phyloP scores from a whole-genome alignment of 345 rosid genomes.

The Brassica incana region DNA sequence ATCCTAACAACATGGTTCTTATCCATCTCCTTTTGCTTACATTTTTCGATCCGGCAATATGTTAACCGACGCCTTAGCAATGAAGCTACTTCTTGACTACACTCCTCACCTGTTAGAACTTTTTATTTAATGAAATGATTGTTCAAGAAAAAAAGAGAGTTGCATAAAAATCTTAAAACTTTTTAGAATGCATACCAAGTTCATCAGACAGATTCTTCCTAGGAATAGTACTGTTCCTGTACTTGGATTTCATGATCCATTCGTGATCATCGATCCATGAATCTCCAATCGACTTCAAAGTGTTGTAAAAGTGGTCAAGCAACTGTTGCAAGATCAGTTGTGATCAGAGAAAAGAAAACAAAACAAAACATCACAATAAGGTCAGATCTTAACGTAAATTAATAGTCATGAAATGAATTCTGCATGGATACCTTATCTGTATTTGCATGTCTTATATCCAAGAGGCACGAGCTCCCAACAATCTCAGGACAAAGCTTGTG shows the following conservation, averaged over 20 bases:
- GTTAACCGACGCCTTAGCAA: neutral
- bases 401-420: neutral
- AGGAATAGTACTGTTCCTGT: slow-evolving; percentile 22
- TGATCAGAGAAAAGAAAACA: neutral
- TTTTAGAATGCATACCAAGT: slow-evolving; percentile 39
- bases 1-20: neutral
- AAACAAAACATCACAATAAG: neutral
- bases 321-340: slow-evolving; percentile 41
- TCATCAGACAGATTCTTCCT: slow-evolving; percentile 44
- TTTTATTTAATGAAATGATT: neutral
- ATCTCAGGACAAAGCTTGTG: slow-evolving; percentile 59
- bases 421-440: slow-evolving; percentile 50
- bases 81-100: neutral
- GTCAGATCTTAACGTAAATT: neutral
- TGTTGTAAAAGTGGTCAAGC: slow-evolving; percentile 46
- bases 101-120: neutral
- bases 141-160: neutral
- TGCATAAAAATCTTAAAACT: neutral
- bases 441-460: slow-evolving; percentile 45
- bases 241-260: slow-evolving; percentile 48
- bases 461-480: slow-evolving; percentile 37
- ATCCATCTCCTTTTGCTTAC: neutral
- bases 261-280: slow-evolving; percentile 56
- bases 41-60: neutral
- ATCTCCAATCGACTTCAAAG: slow-evolving; percentile 62